Evolutionary conservation across 352 stramenopile genomes (phyloP).

Genomic region (Globisporangium solare): DNA sequence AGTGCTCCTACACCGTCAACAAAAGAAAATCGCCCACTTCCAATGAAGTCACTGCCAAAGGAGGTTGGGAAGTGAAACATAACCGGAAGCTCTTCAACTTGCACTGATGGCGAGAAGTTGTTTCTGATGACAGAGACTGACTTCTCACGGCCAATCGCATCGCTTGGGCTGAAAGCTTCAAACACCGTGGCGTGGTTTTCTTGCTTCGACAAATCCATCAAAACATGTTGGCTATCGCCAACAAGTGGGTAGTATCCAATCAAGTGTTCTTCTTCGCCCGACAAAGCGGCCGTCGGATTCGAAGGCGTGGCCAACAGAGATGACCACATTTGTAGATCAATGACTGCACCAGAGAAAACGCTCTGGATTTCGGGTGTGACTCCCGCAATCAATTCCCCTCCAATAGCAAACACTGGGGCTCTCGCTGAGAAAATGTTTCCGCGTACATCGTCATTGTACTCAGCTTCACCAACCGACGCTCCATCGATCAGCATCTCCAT

Average conservation of each 20-base stretch:
- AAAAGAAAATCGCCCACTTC: slow-evolving; percentile 37
- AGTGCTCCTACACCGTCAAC: slow-evolving; percentile 19
- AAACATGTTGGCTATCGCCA: slow-evolving; percentile 47
- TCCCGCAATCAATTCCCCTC: slow-evolving; percentile 37
- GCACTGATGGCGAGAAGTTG: slow-evolving; percentile 25
- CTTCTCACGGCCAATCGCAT: slow-evolving; percentile 3
- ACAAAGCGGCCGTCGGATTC: slow-evolving; percentile 18
- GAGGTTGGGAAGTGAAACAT: slow-evolving; percentile 34
- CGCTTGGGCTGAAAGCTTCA: slow-evolving; percentile 25
- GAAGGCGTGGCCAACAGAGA: slow-evolving; percentile 13
- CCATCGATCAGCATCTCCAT: slow-evolving; percentile 45
- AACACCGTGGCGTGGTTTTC: slow-evolving; percentile 74
- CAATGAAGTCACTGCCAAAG: slow-evolving; percentile 35
- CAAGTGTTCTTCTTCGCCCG: slow-evolving; percentile 37
- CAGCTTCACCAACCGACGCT: slow-evolving; percentile 27
- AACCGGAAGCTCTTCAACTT: slow-evolving; percentile 31
- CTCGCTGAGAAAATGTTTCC: slow-evolving; percentile 21
- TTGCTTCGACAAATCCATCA: slow-evolving; percentile 64
- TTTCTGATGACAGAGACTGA: slow-evolving; percentile 5
- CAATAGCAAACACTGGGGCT: slow-evolving; percentile 39
- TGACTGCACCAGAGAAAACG: slow-evolving; percentile 59
- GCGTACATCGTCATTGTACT: slow-evolving; percentile 20
- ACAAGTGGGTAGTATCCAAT: slow-evolving; percentile 77
- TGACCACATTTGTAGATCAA: slow-evolving; percentile 73
- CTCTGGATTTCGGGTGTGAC: slow-evolving; percentile 14